phyloP scores from a whole-genome alignment of 1,284 basidiomycete species.

The Ceratobasidium sp. region DNA sequence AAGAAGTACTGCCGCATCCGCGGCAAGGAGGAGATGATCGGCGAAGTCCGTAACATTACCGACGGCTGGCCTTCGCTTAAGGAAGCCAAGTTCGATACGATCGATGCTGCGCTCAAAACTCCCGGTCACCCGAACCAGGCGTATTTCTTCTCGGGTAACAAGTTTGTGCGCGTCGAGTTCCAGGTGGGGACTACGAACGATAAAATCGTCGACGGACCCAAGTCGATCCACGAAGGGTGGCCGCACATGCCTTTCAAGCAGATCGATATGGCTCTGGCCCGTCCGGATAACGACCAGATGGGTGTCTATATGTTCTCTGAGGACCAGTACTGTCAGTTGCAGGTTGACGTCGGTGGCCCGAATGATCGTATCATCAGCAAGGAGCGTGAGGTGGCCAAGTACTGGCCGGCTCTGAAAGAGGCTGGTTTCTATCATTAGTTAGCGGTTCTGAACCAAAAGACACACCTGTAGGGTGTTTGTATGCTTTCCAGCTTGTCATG shows the following conservation, averaged over 20 bases:
- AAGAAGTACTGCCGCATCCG: conserved; percentile 11
- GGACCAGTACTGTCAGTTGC: conserved; percentile 1
- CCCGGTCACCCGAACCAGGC: conserved; percentile 18
- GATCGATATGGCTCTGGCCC: conserved; percentile 19
- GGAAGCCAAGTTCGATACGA: conserved; percentile 10
- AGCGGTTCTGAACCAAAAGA: background rate
- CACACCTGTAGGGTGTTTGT: background rate
- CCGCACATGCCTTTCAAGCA: background rate
- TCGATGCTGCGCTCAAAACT: conserved; percentile 14
- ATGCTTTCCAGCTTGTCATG: background rate
- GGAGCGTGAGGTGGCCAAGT: conserved; percentile 20
- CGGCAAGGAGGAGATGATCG: conserved; percentile 8
- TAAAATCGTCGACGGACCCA: conserved; percentile 18
- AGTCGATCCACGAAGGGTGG: conserved; percentile 8
- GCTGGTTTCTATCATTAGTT: conserved; percentile 31
- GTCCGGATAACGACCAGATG: conserved; percentile 4
- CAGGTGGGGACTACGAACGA: conserved; percentile 1
- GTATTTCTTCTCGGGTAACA: conserved; percentile 24
- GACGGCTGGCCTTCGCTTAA: conserved; percentile 26
- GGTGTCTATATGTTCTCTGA: conserved; percentile 23
- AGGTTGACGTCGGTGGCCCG: conserved; percentile 17
- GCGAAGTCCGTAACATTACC: background rate
- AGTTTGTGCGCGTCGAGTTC: conserved; percentile 22
- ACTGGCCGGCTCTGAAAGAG: conserved; percentile 26
- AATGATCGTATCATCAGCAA: conserved; percentile 9